Percentiles rank a stretch among this genome's conserved stretches.
Evolutionary conservation across 108 stramenopile species (phyloP).

Genomic region (Discostella stelligeroides): DNA sequence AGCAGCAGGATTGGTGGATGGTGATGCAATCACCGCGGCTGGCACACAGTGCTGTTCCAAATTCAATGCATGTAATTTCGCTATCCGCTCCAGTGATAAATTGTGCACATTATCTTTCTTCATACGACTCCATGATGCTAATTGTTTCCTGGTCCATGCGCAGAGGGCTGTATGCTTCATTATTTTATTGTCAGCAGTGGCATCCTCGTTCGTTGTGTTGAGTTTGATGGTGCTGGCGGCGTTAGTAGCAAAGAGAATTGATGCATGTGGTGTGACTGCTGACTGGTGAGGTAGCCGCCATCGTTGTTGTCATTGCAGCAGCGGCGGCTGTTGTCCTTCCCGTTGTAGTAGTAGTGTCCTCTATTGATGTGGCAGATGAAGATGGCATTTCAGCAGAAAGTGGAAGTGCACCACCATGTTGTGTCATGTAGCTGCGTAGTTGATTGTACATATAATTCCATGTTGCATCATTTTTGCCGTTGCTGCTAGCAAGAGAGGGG

Average conservation of each 20-base stretch:
- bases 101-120: constrained; percentile 11
- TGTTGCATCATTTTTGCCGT: background rate
- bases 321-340: too few species aligned
- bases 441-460: constrained; percentile 13
- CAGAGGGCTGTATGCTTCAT: background rate
- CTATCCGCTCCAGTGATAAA: constrained; percentile 14
- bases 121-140: constrained; percentile 8
- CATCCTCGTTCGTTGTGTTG: background rate
- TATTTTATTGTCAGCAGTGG: background rate
- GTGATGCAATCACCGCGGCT: background rate
- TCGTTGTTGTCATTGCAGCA: too few species aligned
- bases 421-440: background rate
- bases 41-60: background rate
- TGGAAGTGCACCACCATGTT: constrained; percentile 2
- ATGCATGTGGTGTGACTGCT: too few species aligned
- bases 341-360: too few species aligned
- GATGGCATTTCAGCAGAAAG: background rate
- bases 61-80: constrained; percentile 2
- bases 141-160: constrained; percentile 12
- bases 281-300: too few species aligned
- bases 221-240: background rate
- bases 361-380: too few species aligned
- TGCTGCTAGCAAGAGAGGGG: background rate
- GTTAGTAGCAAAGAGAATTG: background rate
- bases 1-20: background rate